Evolutionary conservation across 2,329 filamentous ascomycete species (phyloP), one percentile per base, ranked within the genome.

Genomic region (Trichoderma breve): DNA sequence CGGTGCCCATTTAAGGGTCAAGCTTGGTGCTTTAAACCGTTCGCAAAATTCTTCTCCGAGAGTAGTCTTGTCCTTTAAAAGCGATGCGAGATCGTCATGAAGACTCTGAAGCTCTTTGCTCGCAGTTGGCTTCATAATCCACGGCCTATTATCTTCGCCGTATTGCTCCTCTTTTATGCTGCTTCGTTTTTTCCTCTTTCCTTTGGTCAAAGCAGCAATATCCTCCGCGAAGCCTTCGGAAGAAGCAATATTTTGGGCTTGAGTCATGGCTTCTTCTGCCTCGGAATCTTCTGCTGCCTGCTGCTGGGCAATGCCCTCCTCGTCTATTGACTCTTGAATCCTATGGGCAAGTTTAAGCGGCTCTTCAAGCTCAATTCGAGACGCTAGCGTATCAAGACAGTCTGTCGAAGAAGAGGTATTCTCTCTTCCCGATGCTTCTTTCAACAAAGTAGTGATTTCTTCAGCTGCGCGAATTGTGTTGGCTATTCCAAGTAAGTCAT

Each of bases 1-100:
- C 0, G 95, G 92, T 1, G 92, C 94, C 92, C 94, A 98, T 76
- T 92, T 93, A 24, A 99, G 87, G 0, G 90, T 92, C 57, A 98
- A 86, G 72, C 87, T 91, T 6, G 89, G 81, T 12, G 90, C 89
- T 71, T 82, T 81, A 57, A 95, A 85, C 6, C 88, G 85, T 14
- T 86, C 80, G 68, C 90, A 89, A 26, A 98, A 85, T 5, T 82
- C 82, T 21, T 88, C 83, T 11, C 87, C 88, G 4, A 98, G 84
- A 1, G 81, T 74, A 1, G 79, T 76, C 77, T 93, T 96, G 73
- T 92, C 87, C 2, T 84, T 75, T 3, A 86, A 79, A 2, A 97
- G 84, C 1, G 79, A 76, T 12, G 87, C 85, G 0, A 99, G 85
- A 47, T 90, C 85, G 24, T 82, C 78, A 80, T 99, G 96, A 1